These are phyloP conservation scores for Leccinum aurantiacum DNA, from an alignment of 768 basidiomycete genomes.

Conservation along the genomic window DNA sequence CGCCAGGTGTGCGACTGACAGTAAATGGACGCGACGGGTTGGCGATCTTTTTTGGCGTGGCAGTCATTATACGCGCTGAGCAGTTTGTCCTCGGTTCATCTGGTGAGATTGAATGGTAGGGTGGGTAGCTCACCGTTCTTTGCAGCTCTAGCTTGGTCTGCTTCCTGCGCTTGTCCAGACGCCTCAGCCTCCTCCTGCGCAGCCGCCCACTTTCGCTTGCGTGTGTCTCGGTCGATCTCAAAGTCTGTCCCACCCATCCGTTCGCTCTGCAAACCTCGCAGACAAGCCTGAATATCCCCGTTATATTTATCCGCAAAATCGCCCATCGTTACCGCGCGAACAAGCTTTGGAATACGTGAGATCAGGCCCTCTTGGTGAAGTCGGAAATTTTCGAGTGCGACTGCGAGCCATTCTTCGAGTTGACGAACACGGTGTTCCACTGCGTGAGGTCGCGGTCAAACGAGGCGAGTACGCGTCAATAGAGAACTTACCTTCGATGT, in stretches of 20 bases:
- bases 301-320: slow-evolving; percentile 79
- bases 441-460: slow-evolving; percentile 26
- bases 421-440: slow-evolving; percentile 75
- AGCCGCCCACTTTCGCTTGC: slow-evolving; percentile 78
- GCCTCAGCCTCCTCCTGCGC: slow-evolving; percentile 53
- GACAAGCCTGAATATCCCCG: slow-evolving; percentile 69
- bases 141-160: slow-evolving; percentile 38
- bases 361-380: slow-evolving; percentile 76
- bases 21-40: slow-evolving; percentile 42
- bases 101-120: background rate
- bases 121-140: slow-evolving; percentile 52
- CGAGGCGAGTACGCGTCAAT: too few species aligned
- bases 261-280: slow-evolving; percentile 68
- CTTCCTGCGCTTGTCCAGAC: slow-evolving; percentile 30
- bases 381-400: slow-evolving; percentile 70
- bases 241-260: slow-evolving; percentile 50
- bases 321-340: slow-evolving; percentile 69
- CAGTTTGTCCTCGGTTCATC: slow-evolving; percentile 1
- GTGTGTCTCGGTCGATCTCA: slow-evolving; percentile 64
- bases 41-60: slow-evolving; percentile 52
- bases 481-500: slow-evolving; percentile 62
- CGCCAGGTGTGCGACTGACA: slow-evolving; percentile 43
- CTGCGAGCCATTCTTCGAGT: slow-evolving; percentile 72
- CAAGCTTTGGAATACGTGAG: slow-evolving; percentile 70
- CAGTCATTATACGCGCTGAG: slow-evolving; percentile 45